Conservation (phyloP, 352 stramenopile species). For the Phytophthora quininea region DNA sequence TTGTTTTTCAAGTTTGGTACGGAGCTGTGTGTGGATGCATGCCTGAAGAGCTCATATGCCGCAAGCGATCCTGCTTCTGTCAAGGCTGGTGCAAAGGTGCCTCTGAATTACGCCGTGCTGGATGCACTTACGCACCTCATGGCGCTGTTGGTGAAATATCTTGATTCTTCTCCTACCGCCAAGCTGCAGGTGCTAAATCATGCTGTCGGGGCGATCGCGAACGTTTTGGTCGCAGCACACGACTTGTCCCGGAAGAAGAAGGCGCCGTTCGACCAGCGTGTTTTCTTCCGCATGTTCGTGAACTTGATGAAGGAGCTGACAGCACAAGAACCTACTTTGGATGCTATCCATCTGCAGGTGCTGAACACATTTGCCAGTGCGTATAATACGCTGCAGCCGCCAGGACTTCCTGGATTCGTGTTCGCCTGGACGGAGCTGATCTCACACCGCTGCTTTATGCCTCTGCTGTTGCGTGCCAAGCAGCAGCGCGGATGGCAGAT, state of each 20-base stretch:
- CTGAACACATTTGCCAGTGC: constrained; percentile 97
- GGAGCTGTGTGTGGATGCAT: constrained; percentile 97
- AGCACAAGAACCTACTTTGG: constrained; percentile 92
- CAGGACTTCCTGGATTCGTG: constrained; percentile 96
- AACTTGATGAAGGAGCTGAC: constrained; percentile 98
- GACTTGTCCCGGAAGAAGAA: constrained; percentile 87
- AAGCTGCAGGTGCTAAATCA: constrained; percentile 95
- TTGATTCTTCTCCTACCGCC: constrained; percentile 84
- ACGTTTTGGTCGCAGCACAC: constrained; percentile 91
- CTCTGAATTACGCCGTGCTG: constrained; percentile 93
- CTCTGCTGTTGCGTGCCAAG: constrained; percentile 94
- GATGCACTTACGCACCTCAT: constrained; percentile 97
- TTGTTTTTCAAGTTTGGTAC: constrained; percentile 97
- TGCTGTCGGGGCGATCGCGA: constrained; percentile 94
- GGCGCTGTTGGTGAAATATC: constrained; percentile 95
- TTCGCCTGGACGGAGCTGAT: constrained; percentile 99
- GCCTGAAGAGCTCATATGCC: constrained; percentile 88
- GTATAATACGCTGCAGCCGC: constrained; percentile 97
- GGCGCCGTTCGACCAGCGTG: constrained; percentile 95
- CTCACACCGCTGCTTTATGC: constrained; percentile 98
- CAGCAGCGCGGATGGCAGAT: constrained; percentile 97
- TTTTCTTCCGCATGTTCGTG: constrained; percentile 98
- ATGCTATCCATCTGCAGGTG: constrained; percentile 94
- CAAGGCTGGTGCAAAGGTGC: constrained; percentile 54
- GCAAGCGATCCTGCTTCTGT: constrained; percentile 40